Evolutionary conservation across 1,139 yeast species (phyloP).

Genomic region (Taphrina confusa): DNA sequence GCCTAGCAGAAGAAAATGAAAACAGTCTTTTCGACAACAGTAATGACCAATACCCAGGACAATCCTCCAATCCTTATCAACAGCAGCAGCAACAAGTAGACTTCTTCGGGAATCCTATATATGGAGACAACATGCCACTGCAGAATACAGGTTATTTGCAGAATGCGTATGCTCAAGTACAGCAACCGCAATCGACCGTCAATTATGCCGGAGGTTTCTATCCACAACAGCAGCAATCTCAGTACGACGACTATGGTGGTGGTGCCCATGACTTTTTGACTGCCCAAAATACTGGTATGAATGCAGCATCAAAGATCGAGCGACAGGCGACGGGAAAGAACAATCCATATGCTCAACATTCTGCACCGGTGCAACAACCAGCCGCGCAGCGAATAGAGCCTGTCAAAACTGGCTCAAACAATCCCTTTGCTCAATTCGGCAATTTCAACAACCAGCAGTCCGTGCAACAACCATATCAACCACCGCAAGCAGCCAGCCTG

Average conservation of each 20-base stretch:
- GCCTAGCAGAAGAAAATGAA: constrained; percentile 41
- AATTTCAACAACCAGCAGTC: constrained; percentile 15
- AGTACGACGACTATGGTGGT: constrained; percentile 43
- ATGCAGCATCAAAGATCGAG: constrained; percentile 49
- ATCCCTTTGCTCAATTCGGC: constrained; percentile 71
- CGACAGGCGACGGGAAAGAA: constrained; percentile 80
- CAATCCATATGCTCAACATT: constrained; percentile 76
- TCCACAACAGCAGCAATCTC: constrained; percentile 44
- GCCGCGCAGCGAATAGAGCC: constrained; percentile 55
- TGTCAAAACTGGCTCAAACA: constrained; percentile 77
- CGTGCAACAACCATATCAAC: constrained; percentile 23
- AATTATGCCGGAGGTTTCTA: constrained; percentile 46
- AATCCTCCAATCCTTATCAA: constrained; percentile 39
- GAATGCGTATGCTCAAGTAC: constrained; percentile 47
- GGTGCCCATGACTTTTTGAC: constrained; percentile 34
- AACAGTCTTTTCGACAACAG: constrained; percentile 45
- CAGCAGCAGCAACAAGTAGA: constrained; percentile 51
- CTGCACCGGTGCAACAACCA: constrained; percentile 46
- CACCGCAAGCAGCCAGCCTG: constrained; percentile 27
- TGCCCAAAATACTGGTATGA: constrained; percentile 42
- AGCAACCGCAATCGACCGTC: constrained; percentile 39
- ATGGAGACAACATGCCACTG: constrained; percentile 43
- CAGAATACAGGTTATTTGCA: constrained; percentile 54
- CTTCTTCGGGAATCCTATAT: constrained; percentile 77
- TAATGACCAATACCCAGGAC: constrained; percentile 48